These are phyloP conservation scores for Blastobotrys terrestris DNA, from an alignment of 805 yeast genomes.

Conservation along the genomic window DNA sequence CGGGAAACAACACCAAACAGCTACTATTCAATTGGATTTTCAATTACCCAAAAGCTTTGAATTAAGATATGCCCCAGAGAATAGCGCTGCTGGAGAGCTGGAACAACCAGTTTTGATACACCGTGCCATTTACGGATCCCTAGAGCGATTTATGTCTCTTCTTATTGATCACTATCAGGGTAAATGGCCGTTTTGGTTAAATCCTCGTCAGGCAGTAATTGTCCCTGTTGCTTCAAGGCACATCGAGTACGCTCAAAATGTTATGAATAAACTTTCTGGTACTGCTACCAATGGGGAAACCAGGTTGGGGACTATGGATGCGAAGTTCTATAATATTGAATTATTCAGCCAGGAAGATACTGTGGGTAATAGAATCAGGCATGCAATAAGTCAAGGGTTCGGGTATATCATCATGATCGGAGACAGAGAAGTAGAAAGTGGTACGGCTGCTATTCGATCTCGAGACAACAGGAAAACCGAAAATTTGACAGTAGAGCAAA, in stretches of 20 bases:
- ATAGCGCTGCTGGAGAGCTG: conserved; percentile 34
- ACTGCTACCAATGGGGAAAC: conserved; percentile 18
- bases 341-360: conserved; percentile 71
- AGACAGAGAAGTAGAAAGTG: conserved; percentile 64
- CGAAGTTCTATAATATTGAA: conserved; percentile 64
- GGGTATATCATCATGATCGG: conserved; percentile 82
- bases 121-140: conserved; percentile 90
- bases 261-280: conserved; percentile 39
- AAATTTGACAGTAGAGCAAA: conserved; percentile 44
- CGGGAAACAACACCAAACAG: conserved; percentile 84
- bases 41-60: conserved; percentile 84
- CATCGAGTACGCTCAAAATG: conserved; percentile 43
- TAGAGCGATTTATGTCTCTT: conserved; percentile 88
- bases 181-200: conserved; percentile 97
- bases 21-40: conserved; percentile 92
- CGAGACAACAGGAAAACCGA: conserved; percentile 42
- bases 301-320: conserved; percentile 33
- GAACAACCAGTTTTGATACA: conserved; percentile 90
- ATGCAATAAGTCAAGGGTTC: conserved; percentile 68
- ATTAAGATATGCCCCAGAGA: conserved; percentile 43
- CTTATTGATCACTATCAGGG: conserved; percentile 86
- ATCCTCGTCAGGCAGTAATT: conserved; percentile 82
- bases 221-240: conserved; percentile 72
- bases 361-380: conserved; percentile 72
- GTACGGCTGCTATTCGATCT: conserved; percentile 58